These are phyloP conservation scores for Macrolepiota fuliginosa DNA, from an alignment of 768 basidiomycete species.

Conservation along the genomic window DNA sequence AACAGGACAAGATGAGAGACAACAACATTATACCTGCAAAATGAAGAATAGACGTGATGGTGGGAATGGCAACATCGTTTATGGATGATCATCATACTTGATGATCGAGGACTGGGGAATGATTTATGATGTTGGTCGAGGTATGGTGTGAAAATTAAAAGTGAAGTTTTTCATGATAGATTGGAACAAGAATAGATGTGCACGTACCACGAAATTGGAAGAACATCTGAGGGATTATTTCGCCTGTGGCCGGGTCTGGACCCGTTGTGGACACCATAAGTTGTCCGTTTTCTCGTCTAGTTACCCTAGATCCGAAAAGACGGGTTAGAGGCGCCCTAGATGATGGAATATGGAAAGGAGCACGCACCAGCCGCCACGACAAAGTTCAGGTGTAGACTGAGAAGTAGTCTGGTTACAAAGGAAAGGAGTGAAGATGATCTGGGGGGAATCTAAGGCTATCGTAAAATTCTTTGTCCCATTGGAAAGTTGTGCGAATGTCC, in stretches of 20 bases:
- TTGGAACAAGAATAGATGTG: conserved; percentile 19
- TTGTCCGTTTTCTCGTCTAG: conserved; percentile 20
- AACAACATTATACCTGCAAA: neutral
- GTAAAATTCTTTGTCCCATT: conserved; percentile 29
- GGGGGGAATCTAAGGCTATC: conserved; percentile 32
- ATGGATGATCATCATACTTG: neutral
- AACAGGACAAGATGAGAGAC: neutral
- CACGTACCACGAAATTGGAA: conserved; percentile 52
- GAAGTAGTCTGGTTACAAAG: conserved; percentile 33
- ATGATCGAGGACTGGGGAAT: neutral
- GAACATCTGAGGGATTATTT: conserved; percentile 57
- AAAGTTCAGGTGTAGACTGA: conserved; percentile 23
- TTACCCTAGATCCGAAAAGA: conserved; percentile 23
- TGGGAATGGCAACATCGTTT: neutral
- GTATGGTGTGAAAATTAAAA: neutral
- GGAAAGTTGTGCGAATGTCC: neutral
- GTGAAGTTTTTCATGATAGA: neutral
- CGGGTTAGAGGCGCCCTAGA: neutral
- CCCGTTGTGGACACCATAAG: conserved; percentile 39
- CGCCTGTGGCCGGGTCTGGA: conserved; percentile 35
- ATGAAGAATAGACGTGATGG: neutral
- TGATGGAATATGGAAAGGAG: neutral
- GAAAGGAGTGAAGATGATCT: conserved; percentile 48
- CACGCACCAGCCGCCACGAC: conserved; percentile 45
- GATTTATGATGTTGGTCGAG: neutral